Evolutionary conservation across 2,329 filamentous ascomycete species (phyloP).

Genomic region (Periconia sp.): DNA sequence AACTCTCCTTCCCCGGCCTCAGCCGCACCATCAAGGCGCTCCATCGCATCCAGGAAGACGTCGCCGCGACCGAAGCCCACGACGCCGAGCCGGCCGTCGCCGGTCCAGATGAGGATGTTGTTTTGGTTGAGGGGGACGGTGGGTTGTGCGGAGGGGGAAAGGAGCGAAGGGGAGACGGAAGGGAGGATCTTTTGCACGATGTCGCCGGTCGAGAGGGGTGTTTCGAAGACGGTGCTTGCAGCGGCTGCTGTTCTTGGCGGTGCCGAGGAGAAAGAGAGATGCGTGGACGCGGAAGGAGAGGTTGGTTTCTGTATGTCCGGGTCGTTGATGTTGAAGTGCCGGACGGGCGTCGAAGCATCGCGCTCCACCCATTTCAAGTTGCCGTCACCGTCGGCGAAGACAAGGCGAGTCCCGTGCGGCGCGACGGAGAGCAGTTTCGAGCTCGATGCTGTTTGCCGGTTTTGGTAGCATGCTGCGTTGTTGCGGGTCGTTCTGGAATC

Average conservation of each 20-base stretch:
- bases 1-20: slow-evolving; percentile 39
- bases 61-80: slow-evolving; percentile 52
- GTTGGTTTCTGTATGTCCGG: neutral
- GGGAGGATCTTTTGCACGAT: slow-evolving; percentile 80
- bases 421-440: slow-evolving; percentile 81
- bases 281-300: neutral
- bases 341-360: slow-evolving; percentile 64
- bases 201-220: slow-evolving; percentile 53
- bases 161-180: slow-evolving; percentile 40
- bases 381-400: slow-evolving; percentile 81
- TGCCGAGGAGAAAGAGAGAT: neutral
- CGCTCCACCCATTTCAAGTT: slow-evolving; percentile 89
- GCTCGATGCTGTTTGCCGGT: slow-evolving; percentile 78
- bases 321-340: slow-evolving; percentile 61
- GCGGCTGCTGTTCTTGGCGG: neutral
- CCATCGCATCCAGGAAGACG: neutral
- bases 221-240: neutral
- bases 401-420: slow-evolving; percentile 78
- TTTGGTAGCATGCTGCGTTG: slow-evolving; percentile 55
- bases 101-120: slow-evolving; percentile 84
- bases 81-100: slow-evolving; percentile 74
- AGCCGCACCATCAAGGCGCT: neutral
- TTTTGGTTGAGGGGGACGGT: slow-evolving; percentile 47
- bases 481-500: slow-evolving; percentile 29
- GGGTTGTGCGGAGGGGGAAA: neutral